Percentiles rank a stretch among this genome's conserved stretches.
phyloP scores from a whole-genome alignment of 1,139 yeast genomes.

The Eremothecium gossypii region DNA sequence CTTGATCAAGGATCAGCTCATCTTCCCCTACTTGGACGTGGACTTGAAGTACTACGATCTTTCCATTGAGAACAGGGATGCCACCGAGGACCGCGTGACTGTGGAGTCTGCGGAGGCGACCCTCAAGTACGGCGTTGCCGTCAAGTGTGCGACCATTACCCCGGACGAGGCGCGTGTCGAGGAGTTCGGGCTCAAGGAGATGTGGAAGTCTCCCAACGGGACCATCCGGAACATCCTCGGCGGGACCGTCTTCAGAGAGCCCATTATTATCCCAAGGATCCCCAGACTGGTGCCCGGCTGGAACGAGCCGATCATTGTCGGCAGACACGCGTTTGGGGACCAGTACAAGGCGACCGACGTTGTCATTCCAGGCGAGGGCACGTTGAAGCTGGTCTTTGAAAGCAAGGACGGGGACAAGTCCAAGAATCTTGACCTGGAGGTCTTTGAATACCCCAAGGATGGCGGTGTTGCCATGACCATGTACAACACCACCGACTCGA shows the following conservation, averaged over 20 bases:
- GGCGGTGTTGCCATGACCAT: constrained; percentile 68
- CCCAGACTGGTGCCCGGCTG: constrained; percentile 72
- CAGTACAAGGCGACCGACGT: constrained; percentile 77
- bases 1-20: constrained; percentile 58
- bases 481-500: constrained; percentile 81
- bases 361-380: constrained; percentile 60
- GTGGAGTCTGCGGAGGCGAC: constrained; percentile 70
- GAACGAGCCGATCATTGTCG: constrained; percentile 76
- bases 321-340: constrained; percentile 82
- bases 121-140: constrained; percentile 67
- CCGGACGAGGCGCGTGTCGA: constrained; percentile 77
- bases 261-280: constrained; percentile 65
- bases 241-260: constrained; percentile 80
- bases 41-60: constrained; percentile 71
- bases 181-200: constrained; percentile 64
- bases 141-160: constrained; percentile 80
- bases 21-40: constrained; percentile 60
- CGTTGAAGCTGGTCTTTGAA: constrained; percentile 54
- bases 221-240: constrained; percentile 74
- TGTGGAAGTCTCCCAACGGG: constrained; percentile 86
- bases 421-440: constrained; percentile 39
- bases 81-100: constrained; percentile 65
- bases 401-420: constrained; percentile 44
- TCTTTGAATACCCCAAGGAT: constrained; percentile 49
- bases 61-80: constrained; percentile 61